Conservation (phyloP, 305 asterid species). For the Salvia sclarea region DNA sequence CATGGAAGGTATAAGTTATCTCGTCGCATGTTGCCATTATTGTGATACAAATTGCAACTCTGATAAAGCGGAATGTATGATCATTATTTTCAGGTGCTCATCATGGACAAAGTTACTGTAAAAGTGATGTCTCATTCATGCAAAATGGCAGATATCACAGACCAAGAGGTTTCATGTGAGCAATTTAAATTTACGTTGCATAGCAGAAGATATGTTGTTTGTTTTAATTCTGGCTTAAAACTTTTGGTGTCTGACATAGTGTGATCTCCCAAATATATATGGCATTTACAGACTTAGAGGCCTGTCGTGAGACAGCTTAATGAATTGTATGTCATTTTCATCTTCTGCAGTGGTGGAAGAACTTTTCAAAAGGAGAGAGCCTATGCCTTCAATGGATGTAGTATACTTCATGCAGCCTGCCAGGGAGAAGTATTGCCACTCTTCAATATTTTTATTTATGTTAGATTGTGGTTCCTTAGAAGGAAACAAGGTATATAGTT, state of each 20-base stretch:
- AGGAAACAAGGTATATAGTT: constrained; percentile 15
- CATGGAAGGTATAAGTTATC: constrained; percentile 74
- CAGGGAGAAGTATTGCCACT: constrained; percentile 75
- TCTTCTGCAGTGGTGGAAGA: constrained; percentile 91
- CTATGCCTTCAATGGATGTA: constrained; percentile 95
- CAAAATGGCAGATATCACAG: constrained; percentile 98
- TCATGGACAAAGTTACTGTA: constrained; percentile 97
- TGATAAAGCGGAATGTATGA: not conserved
- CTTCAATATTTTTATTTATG: constrained; percentile 21
- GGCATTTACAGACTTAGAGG: constrained; percentile 3
- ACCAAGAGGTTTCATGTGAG: constrained; percentile 96
- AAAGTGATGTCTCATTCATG: constrained; percentile 93
- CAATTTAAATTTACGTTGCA: constrained; percentile 13
- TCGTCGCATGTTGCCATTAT: not conserved
- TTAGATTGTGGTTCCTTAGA: constrained; percentile 18
- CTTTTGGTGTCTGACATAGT: not conserved
- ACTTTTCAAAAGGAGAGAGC: constrained; percentile 89
- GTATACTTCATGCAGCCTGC: constrained; percentile 93
- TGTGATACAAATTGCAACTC: constrained; percentile 5
- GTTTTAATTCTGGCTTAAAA: constrained; percentile 5
- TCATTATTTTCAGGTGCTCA: constrained; percentile 70
- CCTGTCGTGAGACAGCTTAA: not conserved
- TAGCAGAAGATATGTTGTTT: constrained; percentile 7
- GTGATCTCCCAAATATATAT: not conserved
- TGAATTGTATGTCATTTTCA: not conserved